These are phyloP conservation scores for Kandelia obovata DNA, from an alignment of 345 rosid genomes.

Conservation along the genomic window DNA sequence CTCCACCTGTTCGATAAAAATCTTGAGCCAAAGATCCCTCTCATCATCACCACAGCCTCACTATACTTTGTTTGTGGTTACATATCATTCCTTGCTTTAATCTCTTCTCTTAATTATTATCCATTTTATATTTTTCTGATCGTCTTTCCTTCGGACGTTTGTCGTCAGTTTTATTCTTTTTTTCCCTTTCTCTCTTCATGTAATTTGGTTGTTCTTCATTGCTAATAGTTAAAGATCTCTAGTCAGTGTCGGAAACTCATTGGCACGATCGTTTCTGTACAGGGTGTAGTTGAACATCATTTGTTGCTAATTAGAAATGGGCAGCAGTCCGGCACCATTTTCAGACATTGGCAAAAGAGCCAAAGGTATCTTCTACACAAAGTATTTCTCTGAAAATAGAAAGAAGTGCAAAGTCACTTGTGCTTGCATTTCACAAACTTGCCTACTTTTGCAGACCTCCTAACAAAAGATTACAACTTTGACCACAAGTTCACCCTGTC, in stretches of 20 bases:
- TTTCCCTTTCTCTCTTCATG: no score
- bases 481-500: conserved; percentile 73
- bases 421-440: conserved; percentile 2
- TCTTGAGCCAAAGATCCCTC: no score
- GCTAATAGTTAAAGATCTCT: no score
- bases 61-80: no score
- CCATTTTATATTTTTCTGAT: no score
- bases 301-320: conserved; percentile 40
- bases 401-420: not conserved
- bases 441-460: conserved; percentile 49
- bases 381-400: not conserved
- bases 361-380: conserved; percentile 41
- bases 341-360: conserved; percentile 70
- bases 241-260: not conserved
- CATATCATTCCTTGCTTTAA: no score
- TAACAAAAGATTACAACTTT: conserved; percentile 67
- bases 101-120: no score
- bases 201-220: no score
- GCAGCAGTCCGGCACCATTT: conserved; percentile 68
- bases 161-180: no score
- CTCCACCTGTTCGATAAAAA: no score
- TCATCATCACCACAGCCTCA: no score
- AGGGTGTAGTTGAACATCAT: conserved; percentile 20
- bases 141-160: no score
- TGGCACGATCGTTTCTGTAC: not conserved